Evolutionary conservation across 805 yeast genomes (phyloP), one percentile per base, ranked within the genome.

Genomic region (Lipomyces kockii): DNA sequence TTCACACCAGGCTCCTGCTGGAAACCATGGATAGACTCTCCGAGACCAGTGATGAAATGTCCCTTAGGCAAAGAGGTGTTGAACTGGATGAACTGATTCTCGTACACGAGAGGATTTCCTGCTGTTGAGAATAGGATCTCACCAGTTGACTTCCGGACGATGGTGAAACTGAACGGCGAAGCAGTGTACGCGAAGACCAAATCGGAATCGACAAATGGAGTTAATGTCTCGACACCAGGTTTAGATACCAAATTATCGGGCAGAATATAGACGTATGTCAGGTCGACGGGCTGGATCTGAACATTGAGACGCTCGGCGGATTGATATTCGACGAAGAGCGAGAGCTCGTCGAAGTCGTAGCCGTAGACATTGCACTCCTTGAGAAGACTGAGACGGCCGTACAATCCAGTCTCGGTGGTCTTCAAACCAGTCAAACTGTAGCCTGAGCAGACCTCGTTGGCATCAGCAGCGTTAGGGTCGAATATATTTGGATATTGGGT

Each of bases 21-120:
- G 39, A 73, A 73, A 1, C 78, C 78, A 52, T 76, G 79, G 58
- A 76, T 74, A 2, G 78, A 73, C 69, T 78, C 80, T 11, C 80
- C 80, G n/a, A 78, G 71, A 2, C 80, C 80, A 27, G 75, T 69
- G 25, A 78, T 67, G 9, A 71, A 70, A 60, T 78, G 79, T 14
- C 72, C 74, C 46, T 43, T 60, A 17, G 79, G 79, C 60, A 78
- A 71, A 4, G 74, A 58, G 17, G 80, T 76, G 66, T 75, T 75
- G 65, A 78, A 73, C 60, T 78, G 79, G 22, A 78, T 61, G 29
- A 52, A 52, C 29, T 52, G 55, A 64, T 78, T 76, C 14, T 79
- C 76, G 63, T 74, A 78, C 22, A 78, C 78, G 37, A 78, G 66
- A 11, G 77, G 75, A 58, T 74, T 75, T 3, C 76, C 78, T n/a